A percentile compares a stretch with the other conserved stretches of the same genome.
Conservation (phyloP, 352 stramenopile species). For the Pythium oligandrum region DNA sequence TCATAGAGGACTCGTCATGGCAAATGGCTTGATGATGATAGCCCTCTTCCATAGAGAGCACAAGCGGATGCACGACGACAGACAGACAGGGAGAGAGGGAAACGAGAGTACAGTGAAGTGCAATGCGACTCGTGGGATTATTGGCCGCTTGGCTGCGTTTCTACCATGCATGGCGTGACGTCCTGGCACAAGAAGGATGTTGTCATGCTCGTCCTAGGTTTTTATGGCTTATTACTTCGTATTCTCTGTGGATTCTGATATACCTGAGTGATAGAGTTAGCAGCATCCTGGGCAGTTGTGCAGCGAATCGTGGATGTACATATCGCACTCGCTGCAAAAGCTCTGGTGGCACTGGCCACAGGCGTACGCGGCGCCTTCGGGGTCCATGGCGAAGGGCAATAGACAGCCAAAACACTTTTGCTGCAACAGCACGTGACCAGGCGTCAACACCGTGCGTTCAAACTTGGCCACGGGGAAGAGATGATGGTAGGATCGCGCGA, state of each 20-base stretch:
- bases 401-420: conserved; percentile 83
- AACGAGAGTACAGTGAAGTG: too few species aligned
- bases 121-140: too few species aligned
- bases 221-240: not conserved
- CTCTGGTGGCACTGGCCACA: conserved; percentile 89
- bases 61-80: too few species aligned
- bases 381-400: conserved; percentile 41
- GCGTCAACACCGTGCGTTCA: conserved; percentile 50
- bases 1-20: too few species aligned
- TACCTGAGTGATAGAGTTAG: conserved; percentile 12
- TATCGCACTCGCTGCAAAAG: conserved; percentile 97
- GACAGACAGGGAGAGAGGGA: too few species aligned
- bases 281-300: conserved; percentile 98
- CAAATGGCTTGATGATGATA: too few species aligned
- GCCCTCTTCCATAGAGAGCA: too few species aligned
- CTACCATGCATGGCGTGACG: too few species aligned
- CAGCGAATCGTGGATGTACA: conserved; percentile 97
- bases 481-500: conserved; percentile 97
- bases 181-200: too few species aligned
- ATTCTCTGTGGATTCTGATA: not conserved
- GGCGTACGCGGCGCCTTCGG: conserved; percentile 51
- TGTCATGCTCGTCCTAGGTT: too few species aligned
- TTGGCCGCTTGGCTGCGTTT: too few species aligned
- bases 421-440: conserved; percentile 10
- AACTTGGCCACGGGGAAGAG: conserved; percentile 97